Evolutionary conservation across 2,329 filamentous ascomycete genomes (phyloP).

Genomic region (Cercospora zeina): DNA sequence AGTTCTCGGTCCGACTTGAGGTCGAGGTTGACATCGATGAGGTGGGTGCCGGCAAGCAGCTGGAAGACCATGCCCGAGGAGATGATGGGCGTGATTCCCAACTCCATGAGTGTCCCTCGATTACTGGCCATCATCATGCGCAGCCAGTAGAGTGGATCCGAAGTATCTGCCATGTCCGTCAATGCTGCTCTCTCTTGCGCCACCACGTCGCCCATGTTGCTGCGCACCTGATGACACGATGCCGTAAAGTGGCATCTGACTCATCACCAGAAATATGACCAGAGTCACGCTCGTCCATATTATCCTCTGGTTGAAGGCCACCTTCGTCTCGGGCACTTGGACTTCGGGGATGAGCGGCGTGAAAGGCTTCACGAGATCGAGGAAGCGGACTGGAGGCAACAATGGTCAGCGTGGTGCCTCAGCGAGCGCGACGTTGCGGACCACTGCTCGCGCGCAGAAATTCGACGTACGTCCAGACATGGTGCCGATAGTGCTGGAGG

Average conservation of each 20-base stretch:
- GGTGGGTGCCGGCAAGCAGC: constrained; percentile 96
- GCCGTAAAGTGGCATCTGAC: constrained; percentile 96
- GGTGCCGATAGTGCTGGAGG: constrained; percentile 18
- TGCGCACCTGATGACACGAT: constrained; percentile 79
- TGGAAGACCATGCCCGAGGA: constrained; percentile 99
- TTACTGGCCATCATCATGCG: constrained; percentile 99
- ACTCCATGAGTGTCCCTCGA: constrained; percentile 50
- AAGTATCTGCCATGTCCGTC: constrained; percentile 59
- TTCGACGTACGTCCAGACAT: constrained; percentile 27
- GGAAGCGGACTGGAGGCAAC: constrained; percentile 77
- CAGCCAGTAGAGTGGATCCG: constrained; percentile 98
- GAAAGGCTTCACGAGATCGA: constrained; percentile 99
- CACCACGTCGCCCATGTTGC: neutral
- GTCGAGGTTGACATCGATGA: constrained; percentile 99
- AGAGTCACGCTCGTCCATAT: constrained; percentile 67
- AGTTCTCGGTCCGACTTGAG: constrained; percentile 99
- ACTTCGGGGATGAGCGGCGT: constrained; percentile 99
- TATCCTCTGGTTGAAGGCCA: constrained; percentile 86
- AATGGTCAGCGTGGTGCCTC: constrained; percentile 23
- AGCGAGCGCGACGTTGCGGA: neutral
- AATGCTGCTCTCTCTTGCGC: constrained; percentile 22
- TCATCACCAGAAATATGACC: constrained; percentile 99
- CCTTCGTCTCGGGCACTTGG: constrained; percentile 95
- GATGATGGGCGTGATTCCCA: constrained; percentile 86
- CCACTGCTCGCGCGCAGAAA: neutral